Percentiles rank a stretch among this genome's conserved stretches.
phyloP scores from a whole-genome alignment of 805 yeast genomes.

The Tetrapisispora phaffii region DNA sequence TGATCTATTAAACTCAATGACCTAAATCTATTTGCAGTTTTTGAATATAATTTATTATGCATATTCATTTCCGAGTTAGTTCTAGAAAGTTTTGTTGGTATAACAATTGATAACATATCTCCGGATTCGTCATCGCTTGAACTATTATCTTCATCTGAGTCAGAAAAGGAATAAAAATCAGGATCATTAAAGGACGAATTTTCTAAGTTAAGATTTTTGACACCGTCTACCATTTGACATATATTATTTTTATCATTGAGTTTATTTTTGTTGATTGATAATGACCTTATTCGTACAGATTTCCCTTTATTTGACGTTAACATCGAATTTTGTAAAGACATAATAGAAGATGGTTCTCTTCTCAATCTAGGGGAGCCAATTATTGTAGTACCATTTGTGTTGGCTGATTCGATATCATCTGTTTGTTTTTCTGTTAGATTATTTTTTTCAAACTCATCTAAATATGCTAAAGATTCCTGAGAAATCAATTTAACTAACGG shows the following conservation, averaged over 20 bases:
- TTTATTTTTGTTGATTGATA: slow-evolving; percentile 14
- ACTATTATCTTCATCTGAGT: slow-evolving; percentile 18
- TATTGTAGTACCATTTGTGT: slow-evolving; percentile 9
- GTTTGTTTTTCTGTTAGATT: slow-evolving; percentile 2
- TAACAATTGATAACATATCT: slow-evolving; percentile 31
- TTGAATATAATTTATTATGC: neutral
- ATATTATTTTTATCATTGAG: neutral
- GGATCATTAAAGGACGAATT: slow-evolving; percentile 10
- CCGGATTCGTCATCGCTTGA: slow-evolving; percentile 26
- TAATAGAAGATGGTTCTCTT: slow-evolving; percentile 25
- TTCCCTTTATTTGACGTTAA: slow-evolving; percentile 29
- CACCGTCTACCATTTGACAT: slow-evolving; percentile 5
- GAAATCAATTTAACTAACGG: slow-evolving; percentile 25
- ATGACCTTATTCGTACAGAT: slow-evolving; percentile 25
- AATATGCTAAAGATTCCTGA: slow-evolving; percentile 23
- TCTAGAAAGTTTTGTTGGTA: slow-evolving; percentile 25
- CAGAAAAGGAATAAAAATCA: slow-evolving; percentile 8
- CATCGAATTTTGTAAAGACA: slow-evolving; percentile 23
- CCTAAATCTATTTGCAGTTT: slow-evolving; percentile 21
- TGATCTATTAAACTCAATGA: slow-evolving; percentile 29
- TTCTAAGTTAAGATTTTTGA: slow-evolving; percentile 8
- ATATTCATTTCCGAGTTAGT: slow-evolving; percentile 14
- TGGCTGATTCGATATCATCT: neutral
- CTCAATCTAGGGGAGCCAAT: slow-evolving; percentile 9
- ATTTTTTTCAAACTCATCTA: slow-evolving; percentile 14